Conservation (phyloP, 352 stramenopile species). For the Blastocystis sp. region DNA sequence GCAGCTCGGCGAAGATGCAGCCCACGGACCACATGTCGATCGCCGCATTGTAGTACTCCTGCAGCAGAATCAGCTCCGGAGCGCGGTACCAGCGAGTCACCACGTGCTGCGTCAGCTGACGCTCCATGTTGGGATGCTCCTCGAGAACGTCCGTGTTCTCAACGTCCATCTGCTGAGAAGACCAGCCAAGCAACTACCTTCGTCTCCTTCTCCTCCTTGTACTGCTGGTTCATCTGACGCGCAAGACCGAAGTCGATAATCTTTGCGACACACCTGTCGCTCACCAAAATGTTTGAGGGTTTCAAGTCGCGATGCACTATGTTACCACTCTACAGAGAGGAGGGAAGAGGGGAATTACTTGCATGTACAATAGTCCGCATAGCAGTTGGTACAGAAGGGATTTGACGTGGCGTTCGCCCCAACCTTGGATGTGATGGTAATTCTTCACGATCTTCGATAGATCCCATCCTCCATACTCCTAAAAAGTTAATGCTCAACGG, state of each 20-base stretch:
- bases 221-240: conserved; percentile 64
- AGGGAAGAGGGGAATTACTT: conserved; percentile 66
- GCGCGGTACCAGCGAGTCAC: conserved; percentile 89
- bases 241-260: conserved; percentile 72
- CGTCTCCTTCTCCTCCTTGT: conserved; percentile 38
- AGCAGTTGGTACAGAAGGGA: conserved; percentile 82
- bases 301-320: conserved; percentile 77
- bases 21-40: conserved; percentile 72
- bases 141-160: background rate
- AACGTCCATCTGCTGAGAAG: background rate
- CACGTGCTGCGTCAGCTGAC: conserved; percentile 86
- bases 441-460: conserved; percentile 49
- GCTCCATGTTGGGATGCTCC: conserved; percentile 66
- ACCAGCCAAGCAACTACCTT: background rate
- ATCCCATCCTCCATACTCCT: conserved; percentile 57
- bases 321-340: conserved; percentile 15
- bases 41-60: conserved; percentile 71
- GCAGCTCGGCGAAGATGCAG: conserved; percentile 91
- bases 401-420: conserved; percentile 75
- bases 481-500: background rate
- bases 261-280: conserved; percentile 76
- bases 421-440: conserved; percentile 69
- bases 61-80: conserved; percentile 84
- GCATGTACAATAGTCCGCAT: conserved; percentile 84
- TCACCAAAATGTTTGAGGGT: conserved; percentile 75